Percentiles rank a stretch among this genome's conserved stretches.
These are phyloP conservation scores for Zymoseptoria tritici DNA, from an alignment of 2,329 filamentous ascomycete species.

Conservation along the genomic window DNA sequence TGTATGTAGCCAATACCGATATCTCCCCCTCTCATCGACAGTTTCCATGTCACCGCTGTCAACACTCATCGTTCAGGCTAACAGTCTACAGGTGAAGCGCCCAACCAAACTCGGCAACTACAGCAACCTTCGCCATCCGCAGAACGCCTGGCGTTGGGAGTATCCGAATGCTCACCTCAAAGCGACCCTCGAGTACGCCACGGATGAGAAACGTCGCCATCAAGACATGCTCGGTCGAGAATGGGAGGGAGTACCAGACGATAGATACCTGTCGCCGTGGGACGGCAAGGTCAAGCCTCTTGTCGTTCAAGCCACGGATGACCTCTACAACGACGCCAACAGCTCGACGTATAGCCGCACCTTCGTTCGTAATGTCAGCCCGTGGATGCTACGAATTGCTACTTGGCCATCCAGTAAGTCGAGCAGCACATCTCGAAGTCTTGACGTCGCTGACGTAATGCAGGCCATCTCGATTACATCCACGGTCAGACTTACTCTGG, in stretches of 20 bases:
- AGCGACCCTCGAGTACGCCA: constrained; percentile 1
- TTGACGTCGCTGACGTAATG: background rate
- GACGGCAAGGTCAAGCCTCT: constrained; percentile 4
- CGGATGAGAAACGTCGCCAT: constrained; percentile 2
- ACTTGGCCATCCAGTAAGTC: constrained; percentile 3
- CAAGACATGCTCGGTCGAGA: constrained; percentile 4
- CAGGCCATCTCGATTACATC: constrained; percentile 5
- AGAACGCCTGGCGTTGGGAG: constrained; percentile 1
- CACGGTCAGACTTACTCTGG: background rate
- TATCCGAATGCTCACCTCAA: constrained; percentile 3
- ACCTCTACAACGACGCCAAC: constrained; percentile 1
- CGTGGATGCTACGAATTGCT: constrained; percentile 4
- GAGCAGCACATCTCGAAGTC: background rate
- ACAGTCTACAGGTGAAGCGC: background rate
- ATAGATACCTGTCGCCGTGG: constrained; percentile 4
- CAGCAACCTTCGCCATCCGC: constrained; percentile 1
- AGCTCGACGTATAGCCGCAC: constrained; percentile 3
- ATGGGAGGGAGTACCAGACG: constrained; percentile 1
- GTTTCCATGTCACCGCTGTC: background rate
- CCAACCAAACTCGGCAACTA: constrained; percentile 3
- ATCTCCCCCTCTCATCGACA: background rate
- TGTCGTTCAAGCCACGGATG: constrained; percentile 4
- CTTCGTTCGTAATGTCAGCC: constrained; percentile 4
- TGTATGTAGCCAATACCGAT: constrained; percentile 3
- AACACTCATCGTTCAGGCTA: background rate